phyloP scores from a whole-genome alignment of 2,329 filamentous ascomycete species.

The Hymenotorrendiella dingleyae region DNA sequence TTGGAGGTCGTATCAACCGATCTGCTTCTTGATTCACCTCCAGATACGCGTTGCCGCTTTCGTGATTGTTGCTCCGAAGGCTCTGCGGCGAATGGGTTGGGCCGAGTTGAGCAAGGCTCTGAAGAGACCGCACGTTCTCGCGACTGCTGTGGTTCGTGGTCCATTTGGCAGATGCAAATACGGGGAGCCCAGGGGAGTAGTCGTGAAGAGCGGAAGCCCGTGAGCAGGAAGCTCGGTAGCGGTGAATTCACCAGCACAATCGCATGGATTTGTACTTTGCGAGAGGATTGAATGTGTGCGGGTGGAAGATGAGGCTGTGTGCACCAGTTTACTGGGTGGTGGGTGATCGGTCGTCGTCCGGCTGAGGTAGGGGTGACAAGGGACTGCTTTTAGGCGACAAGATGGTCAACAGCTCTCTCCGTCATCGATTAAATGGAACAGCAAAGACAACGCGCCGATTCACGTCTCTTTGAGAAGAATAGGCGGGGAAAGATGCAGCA shows the following conservation, averaged over 20 bases:
- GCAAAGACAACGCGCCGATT: too few species aligned
- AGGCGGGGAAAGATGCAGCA: neutral
- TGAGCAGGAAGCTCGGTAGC: slow-evolving; percentile 21
- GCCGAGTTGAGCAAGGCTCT: slow-evolving; percentile 57
- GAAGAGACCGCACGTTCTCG: slow-evolving; percentile 55
- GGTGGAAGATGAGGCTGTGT: slow-evolving; percentile 3
- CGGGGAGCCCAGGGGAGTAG: slow-evolving; percentile 39
- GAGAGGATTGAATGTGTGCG: too few species aligned
- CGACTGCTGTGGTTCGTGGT: slow-evolving; percentile 32
- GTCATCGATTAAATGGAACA: too few species aligned
- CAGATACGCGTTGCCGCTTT: slow-evolving; percentile 57
- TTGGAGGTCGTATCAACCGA: slow-evolving; percentile 38
- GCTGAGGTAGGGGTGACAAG: slow-evolving; percentile 1
- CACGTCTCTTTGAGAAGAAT: neutral
- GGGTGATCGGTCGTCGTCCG: too few species aligned
- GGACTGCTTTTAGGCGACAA: slow-evolving; percentile 1
- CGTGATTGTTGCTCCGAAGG: slow-evolving; percentile 40
- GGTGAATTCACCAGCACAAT: slow-evolving; percentile 12
- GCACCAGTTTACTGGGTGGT: too few species aligned
- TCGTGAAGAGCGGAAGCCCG: slow-evolving; percentile 15
- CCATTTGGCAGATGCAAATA: slow-evolving; percentile 37
- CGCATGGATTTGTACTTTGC: too few species aligned
- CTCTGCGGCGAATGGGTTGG: slow-evolving; percentile 57
- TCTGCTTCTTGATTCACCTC: slow-evolving; percentile 47
- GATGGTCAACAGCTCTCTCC: slow-evolving; percentile 1